Evolutionary conservation across 805 yeast species (phyloP), one percentile per base, ranked within the genome.

Genomic region (Monosporozyma aerobia): DNA sequence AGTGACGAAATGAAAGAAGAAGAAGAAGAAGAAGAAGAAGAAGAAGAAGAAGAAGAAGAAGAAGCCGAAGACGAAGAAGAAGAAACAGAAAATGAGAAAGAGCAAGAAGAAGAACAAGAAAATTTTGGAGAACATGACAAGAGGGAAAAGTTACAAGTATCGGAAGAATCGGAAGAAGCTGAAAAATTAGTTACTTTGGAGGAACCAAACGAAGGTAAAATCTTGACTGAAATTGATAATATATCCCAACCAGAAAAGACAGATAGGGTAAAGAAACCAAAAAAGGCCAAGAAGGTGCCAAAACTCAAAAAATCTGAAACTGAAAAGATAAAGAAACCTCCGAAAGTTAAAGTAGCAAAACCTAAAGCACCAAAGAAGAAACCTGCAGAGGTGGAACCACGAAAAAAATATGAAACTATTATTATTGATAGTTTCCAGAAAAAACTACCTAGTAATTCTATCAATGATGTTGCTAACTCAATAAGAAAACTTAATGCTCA

Each of bases 321-420:
- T 19, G 25, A 8, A 19, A 39, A 39, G 43, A 7, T 39, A 8
- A 39, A 39, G 25, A 39, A 39, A 11, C 43, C 43, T 16, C 16
- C 16, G 14, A 39, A 63, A 44, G 64, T 62, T 54, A 46, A 63
- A 45, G 64, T 62, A 54, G 44, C 60, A 4, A 11, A 37, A 10
- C 50, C 60, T 3, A 65, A 62, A 50, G n/a, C 46, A 30, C 39
- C 54, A n/a, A 54, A 49, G 13, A 47, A 47, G 16, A 47, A 52
- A 30, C 23, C 43, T 5, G 3, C 25, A 16, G 43, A 39, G 19
- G 43, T 19, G 3, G 25, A 9, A 16, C 23, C 23, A 39, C 43
- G 25, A 3, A 39, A 39, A 23, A 39, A 39, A 39, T 39, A 19
- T 19, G 25, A 22, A 16, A 39, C 43, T 2, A 39, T 39, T 39